phyloP scores from a whole-genome alignment of 208 protist species.

The Leishmania martiniquensis region DNA sequence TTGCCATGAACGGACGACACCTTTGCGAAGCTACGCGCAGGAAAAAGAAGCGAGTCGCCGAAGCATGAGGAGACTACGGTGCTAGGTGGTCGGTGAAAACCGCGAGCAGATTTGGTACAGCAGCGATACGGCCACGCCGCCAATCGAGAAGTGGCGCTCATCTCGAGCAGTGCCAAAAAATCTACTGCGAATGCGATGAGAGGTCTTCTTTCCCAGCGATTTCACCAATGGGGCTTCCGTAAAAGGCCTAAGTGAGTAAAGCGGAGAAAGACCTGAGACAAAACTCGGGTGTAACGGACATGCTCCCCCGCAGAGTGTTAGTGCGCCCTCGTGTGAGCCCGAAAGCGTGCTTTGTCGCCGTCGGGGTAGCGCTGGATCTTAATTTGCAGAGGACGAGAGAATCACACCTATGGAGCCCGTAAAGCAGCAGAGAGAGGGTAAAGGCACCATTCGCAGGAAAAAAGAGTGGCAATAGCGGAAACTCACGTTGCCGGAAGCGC shows the following conservation, averaged over 20 bases:
- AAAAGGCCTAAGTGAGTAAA: neutral
- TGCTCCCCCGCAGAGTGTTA: neutral
- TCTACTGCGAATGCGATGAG: neutral
- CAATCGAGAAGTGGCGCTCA: neutral
- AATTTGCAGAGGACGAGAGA: neutral
- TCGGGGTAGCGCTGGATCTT: neutral
- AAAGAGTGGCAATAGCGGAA: neutral
- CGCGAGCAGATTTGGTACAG: neutral
- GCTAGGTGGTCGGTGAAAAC: neutral
- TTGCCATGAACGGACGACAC: slow-evolving; percentile 72
- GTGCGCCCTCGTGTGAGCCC: neutral
- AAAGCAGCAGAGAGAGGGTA: neutral
- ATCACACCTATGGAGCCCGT: neutral
- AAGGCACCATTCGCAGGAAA: neutral
- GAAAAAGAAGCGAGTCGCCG: neutral
- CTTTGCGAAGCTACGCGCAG: slow-evolving; percentile 48
- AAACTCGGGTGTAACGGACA: neutral
- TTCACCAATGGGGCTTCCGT: neutral
- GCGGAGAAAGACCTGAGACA: neutral
- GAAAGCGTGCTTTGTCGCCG: neutral
- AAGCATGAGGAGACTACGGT: neutral
- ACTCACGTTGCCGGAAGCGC: too few relatives aligned
- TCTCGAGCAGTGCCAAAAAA: neutral
- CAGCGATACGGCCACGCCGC: neutral
- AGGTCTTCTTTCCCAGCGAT: neutral